phyloP scores from a whole-genome alignment of 805 yeast species.

The Maudiozyma bulderi region DNA sequence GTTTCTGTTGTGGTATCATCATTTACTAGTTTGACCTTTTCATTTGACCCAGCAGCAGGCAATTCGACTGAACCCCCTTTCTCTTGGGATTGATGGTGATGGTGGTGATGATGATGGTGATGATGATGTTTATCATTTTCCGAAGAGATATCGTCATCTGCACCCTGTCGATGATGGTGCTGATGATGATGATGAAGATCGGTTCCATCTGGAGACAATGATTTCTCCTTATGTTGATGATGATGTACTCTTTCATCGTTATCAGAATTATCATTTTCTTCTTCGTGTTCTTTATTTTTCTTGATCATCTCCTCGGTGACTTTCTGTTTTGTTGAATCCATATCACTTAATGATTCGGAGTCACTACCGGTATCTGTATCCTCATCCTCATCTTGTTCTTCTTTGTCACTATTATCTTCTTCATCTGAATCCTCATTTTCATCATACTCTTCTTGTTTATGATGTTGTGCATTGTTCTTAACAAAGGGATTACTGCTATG shows the following conservation, averaged over 20 bases:
- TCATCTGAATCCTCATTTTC: slow-evolving; percentile 1
- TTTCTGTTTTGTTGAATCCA: not conserved
- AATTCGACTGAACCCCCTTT: not conserved
- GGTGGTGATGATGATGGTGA: not conserved
- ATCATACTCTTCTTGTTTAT: not conserved
- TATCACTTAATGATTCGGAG: not conserved
- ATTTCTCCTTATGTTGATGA: not conserved
- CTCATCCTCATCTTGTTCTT: not conserved
- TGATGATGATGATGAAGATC: not conserved
- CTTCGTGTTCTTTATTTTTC: not conserved
- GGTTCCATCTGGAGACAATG: not conserved
- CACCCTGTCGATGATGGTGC: not conserved
- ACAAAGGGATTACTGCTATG: slow-evolving; percentile 28
- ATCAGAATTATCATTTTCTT: not conserved
- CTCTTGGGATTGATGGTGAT: not conserved
- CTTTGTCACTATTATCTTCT: not conserved
- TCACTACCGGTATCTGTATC: not conserved
- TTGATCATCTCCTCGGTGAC: not conserved
- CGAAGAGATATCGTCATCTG: not conserved
- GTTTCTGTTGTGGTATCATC: not conserved
- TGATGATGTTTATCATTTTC: not conserved
- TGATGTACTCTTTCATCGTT: not conserved
- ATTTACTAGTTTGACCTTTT: no score
- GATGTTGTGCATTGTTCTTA: slow-evolving; percentile 9
- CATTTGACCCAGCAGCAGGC: no score